These are phyloP conservation scores for Madurella fahalii DNA, from an alignment of 2,329 filamentous ascomycete species.

Conservation along the genomic window DNA sequence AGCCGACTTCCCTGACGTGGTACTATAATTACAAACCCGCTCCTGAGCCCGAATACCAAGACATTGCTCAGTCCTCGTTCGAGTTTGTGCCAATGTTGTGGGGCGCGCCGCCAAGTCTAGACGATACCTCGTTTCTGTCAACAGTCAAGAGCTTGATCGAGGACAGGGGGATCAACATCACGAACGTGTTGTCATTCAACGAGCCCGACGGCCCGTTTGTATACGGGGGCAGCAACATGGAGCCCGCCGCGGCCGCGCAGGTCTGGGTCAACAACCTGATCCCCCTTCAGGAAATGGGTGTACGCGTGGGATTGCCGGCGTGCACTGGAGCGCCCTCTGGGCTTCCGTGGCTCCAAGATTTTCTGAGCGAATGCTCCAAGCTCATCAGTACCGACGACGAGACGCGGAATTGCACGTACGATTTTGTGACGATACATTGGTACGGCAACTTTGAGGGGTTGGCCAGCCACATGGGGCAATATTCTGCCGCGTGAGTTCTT, in stretches of 20 bases:
- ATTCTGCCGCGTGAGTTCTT: slow-evolving; percentile 41
- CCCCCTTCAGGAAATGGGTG: slow-evolving; percentile 59
- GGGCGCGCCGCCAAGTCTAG: slow-evolving; percentile 50
- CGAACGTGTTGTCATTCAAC: slow-evolving; percentile 71
- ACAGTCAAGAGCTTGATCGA: slow-evolving; percentile 54
- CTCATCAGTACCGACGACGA: slow-evolving; percentile 46
- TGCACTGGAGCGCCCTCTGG: slow-evolving; percentile 60
- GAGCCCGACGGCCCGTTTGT: slow-evolving; percentile 61
- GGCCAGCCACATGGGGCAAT: slow-evolving; percentile 61
- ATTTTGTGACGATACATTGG: slow-evolving; percentile 64
- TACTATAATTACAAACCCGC: slow-evolving; percentile 73
- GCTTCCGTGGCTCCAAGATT: slow-evolving; percentile 63
- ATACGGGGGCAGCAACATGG: slow-evolving; percentile 60
- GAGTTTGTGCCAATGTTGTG: slow-evolving; percentile 81
- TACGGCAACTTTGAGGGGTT: slow-evolving; percentile 67
- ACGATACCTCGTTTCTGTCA: slow-evolving; percentile 57
- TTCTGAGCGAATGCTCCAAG: slow-evolving; percentile 59
- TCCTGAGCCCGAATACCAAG: slow-evolving; percentile 51
- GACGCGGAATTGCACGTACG: slow-evolving; percentile 53
- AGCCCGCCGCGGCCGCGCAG: slow-evolving; percentile 57
- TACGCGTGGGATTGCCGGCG: slow-evolving; percentile 67
- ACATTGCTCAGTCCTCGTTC: slow-evolving; percentile 51
- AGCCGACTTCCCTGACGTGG: slow-evolving; percentile 64
- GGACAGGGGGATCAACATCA: slow-evolving; percentile 52
- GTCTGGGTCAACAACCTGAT: slow-evolving; percentile 70